Base-by-base conservation (phyloP, 371 early-diverging fungal species). In the Apophysomyces trapeziformis region DNA sequence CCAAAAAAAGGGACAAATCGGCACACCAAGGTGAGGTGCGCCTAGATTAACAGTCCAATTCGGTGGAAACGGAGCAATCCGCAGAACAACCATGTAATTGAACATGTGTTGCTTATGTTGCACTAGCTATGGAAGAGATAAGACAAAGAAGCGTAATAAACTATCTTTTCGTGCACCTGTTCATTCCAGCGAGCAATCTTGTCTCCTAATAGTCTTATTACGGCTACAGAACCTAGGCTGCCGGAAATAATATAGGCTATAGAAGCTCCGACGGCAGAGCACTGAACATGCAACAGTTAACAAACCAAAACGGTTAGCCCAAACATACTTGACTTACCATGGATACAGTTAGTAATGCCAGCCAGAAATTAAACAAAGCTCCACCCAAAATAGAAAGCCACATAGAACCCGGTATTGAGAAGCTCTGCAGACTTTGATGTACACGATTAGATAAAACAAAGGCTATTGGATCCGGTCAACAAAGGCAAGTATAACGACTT, bases 401-500 rank as follows among this genome's bases (percentile, higher is more conserved):
- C 86, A 87, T 87, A 57, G 88, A 87, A 5, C 89, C 89, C 35
- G 89, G 89, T 41, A 89, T 84, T 21, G 87, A 86, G 63, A 89
- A 89, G 37, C 87, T 87, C 62, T 89, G 88, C 13, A 89, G 75
- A 56, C 89, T 89, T 59, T 26, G n/a, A 36, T 45, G 37, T 13
- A 57, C 46, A 47, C 12, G 7, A 21, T 46, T 5, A 13, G 18
- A 39, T 11, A 38, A 38, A 32, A 58, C 50, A 57, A 35, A 58
- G 36, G 32, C 32, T 26, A 26, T 26, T 26, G 32, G 32, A 26
- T 2, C 32, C 2, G 1, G 32, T 26, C 43, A 38, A 39, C n/a
- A 60, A 14, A 43, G 11, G 35, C 5, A n/a, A 50, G 21, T 5
- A 5, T 26, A 50, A 21, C 8, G 0, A 79, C 84, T 75, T 86